A percentile compares a stretch with the other conserved stretches of the same genome.
Evolutionary conservation across 2,329 filamentous ascomycete species (phyloP).

Genomic region (Pseudogymnoascus sp.): DNA sequence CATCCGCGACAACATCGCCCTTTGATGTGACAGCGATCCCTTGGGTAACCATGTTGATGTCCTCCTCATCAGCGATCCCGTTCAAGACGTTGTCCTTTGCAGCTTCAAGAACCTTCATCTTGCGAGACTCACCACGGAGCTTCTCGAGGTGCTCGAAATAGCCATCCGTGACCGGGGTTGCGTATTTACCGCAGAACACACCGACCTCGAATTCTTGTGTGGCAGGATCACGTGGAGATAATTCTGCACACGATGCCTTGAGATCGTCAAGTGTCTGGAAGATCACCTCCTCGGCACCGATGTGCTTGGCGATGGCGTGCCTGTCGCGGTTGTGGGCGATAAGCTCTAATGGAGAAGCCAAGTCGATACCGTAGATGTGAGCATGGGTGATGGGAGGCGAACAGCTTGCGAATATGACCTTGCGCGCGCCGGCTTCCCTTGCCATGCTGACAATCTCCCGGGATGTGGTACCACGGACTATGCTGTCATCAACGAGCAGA

Average conservation of each 20-base stretch:
- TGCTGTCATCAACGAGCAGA: constrained; percentile 79
- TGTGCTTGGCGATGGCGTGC: constrained; percentile 55
- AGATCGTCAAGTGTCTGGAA: constrained; percentile 72
- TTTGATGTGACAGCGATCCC: constrained; percentile 47
- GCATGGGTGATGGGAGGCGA: constrained; percentile 76
- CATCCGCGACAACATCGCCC: constrained; percentile 48
- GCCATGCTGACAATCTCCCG: constrained; percentile 78
- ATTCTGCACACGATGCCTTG: constrained; percentile 68
- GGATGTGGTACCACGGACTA: constrained; percentile 79
- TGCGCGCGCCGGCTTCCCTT: constrained; percentile 70
- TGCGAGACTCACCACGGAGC: constrained; percentile 61
- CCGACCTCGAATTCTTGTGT: constrained; percentile 74
- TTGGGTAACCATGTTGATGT: constrained; percentile 55
- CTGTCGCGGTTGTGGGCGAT: constrained; percentile 61
- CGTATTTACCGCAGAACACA: constrained; percentile 83
- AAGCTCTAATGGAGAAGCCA: constrained; percentile 63
- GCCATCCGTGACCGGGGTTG: constrained; percentile 67
- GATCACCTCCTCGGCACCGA: constrained; percentile 69
- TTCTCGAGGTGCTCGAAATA: constrained; percentile 78
- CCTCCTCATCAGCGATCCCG: constrained; percentile 51
- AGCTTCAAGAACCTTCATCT: constrained; percentile 57
- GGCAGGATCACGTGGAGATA: constrained; percentile 50
- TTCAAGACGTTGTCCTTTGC: constrained; percentile 58
- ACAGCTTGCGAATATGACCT: constrained; percentile 77
- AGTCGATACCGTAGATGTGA: constrained; percentile 78